These are phyloP conservation scores for Ilex asprella DNA, from an alignment of 257 asterid species.

Conservation along the genomic window DNA sequence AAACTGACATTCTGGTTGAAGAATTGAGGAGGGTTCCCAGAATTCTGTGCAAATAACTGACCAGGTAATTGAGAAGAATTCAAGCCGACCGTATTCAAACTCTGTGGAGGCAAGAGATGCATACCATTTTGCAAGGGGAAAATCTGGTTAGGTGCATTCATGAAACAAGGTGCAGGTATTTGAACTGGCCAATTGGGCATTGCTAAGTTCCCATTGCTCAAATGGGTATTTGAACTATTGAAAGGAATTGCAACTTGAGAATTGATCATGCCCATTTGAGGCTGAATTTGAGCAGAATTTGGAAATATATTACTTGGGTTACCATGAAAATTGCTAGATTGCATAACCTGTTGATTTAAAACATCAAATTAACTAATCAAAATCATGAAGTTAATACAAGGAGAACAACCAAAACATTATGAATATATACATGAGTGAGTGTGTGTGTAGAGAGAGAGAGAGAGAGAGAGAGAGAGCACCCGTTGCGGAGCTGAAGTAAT, in stretches of 20 bases:
- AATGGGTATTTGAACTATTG: neutral
- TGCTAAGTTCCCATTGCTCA: too few relatives aligned
- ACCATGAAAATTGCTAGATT: conserved; percentile 1
- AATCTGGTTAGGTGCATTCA: conserved; percentile 30
- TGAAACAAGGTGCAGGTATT: conserved; percentile 21
- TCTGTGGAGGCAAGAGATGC: conserved; percentile 22
- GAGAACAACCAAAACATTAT: neutral
- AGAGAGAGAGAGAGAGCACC: conserved; percentile 16
- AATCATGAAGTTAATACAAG: conserved; percentile 1
- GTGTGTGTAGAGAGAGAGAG: too few relatives aligned
- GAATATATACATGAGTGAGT: neutral
- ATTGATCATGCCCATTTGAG: conserved; percentile 35
- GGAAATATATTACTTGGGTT: conserved; percentile 35
- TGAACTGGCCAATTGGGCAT: conserved; percentile 9
- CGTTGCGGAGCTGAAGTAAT: conserved; percentile 32
- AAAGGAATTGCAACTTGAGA: conserved; percentile 43
- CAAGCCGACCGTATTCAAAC: conserved; percentile 9
- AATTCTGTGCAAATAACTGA: conserved; percentile 36
- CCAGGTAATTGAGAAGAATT: conserved; percentile 22
- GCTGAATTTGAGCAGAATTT: conserved; percentile 34
- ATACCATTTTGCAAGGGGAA: conserved; percentile 27
- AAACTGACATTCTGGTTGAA: conserved; percentile 22
- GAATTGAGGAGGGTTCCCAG: conserved; percentile 34
- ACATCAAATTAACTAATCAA: conserved; percentile 3
- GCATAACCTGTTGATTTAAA: conserved; percentile 34